Evolutionary conservation across 495 filamentous ascomycete genomes (phyloP), one percentile per base, ranked within the genome.

Genomic region (Cairneyella variabilis): DNA sequence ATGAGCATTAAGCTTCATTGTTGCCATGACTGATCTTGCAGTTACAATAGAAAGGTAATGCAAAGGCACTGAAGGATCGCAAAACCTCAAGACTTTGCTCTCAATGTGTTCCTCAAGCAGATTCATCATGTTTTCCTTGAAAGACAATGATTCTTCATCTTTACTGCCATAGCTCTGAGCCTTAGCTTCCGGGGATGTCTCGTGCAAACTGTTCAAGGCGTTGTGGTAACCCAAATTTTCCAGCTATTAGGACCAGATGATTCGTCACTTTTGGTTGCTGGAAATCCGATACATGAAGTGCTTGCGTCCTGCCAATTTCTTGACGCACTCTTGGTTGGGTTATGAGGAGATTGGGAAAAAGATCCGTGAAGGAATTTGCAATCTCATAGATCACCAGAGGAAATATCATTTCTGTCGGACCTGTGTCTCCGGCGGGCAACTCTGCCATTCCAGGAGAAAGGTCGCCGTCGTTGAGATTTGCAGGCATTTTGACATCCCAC

Each of bases 31-130:
- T 61, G 54, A 67, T 39, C 73, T 68, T 3, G 76, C 74, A 68
- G 75, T 75, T 20, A 76, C 58, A 17, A 77, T 36, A 0, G 76
- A 74, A 56, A 82, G 73, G 38, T 69, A 69, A 48, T 83, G 76
- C 32, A 88, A 67, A 5, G 84, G 84, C 17, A 83, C 73, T 40
- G 71, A 75, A 51, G 78, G 73, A 55, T 89, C 80, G 62, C 81
- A 85, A 36, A 77, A 69, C 42, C 71, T 69, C 12, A 87, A 70
- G 59, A 85, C 86, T 17, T 71, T 70, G 0, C 69, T 62, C 41
- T 71, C 41, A 23, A 80, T 64, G 16, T 66, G 64, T 28, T 63
- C 61, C 20, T 71, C 72, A 1, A 82, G 51, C 70, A 18, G 79
- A 63, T 47, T 75, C 70, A 64, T 67, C 69, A 23, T 72, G 71